A percentile compares a stretch with the other conserved stretches of the same genome.
Conservation (phyloP, 176 grass and related monocot species). For the Ensete glaucum region DNA sequence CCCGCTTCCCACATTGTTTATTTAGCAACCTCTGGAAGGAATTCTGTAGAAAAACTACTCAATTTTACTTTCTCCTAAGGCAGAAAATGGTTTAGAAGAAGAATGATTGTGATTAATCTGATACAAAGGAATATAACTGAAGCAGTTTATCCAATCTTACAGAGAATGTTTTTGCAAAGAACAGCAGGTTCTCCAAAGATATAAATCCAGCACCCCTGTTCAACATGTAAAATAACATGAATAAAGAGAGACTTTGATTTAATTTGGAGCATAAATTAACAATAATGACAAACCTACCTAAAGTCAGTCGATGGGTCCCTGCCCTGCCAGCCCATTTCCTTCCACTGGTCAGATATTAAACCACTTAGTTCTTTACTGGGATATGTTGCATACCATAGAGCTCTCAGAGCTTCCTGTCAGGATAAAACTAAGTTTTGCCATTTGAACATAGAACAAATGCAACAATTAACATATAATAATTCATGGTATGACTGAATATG, state of each 20-base stretch:
- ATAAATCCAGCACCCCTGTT: slow-evolving; percentile 80
- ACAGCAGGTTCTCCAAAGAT: slow-evolving; percentile 91
- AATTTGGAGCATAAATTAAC: neutral
- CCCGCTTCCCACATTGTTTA: slow-evolving; percentile 69
- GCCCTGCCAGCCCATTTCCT: slow-evolving; percentile 98
- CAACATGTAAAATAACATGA: neutral
- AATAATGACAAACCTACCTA: slow-evolving; percentile 25
- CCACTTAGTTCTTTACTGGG: slow-evolving; percentile 84
- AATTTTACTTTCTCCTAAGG: neutral
- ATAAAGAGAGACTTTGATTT: slow-evolving; percentile 6
- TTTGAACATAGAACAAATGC: neutral
- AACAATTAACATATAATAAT: neutral
- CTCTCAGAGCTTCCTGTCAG: slow-evolving; percentile 75
- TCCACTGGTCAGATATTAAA: slow-evolving; percentile 95
- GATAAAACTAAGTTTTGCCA: neutral
- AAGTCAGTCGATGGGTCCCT: slow-evolving; percentile 97
- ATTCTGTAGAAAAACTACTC: slow-evolving; percentile 31
- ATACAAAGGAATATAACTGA: neutral
- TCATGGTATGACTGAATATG: no score
- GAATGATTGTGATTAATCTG: neutral
- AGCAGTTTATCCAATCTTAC: slow-evolving; percentile 38
- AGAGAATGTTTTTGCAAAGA: slow-evolving; percentile 94
- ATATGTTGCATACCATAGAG: slow-evolving; percentile 93
- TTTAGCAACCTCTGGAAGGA: slow-evolving; percentile 87
- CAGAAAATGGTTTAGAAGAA: neutral